These are phyloP conservation scores for Tubosaeta brunneosetosa DNA, from an alignment of 768 basidiomycete genomes.

Conservation along the genomic window DNA sequence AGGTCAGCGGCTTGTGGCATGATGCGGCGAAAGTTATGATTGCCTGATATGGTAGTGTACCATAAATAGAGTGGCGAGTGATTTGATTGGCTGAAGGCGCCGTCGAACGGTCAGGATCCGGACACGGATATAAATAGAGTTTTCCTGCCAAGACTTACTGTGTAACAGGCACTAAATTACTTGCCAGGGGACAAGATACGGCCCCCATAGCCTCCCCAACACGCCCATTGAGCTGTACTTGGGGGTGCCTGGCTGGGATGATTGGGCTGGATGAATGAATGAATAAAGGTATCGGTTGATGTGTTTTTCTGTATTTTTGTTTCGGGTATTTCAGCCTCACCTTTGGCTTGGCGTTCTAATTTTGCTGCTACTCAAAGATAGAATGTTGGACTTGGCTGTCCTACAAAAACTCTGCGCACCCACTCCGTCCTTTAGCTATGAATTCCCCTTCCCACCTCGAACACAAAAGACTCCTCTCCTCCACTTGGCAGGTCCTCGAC, in stretches of 20 bases:
- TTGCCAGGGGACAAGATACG: background rate
- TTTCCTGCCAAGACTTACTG: constrained; percentile 27
- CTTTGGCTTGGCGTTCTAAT: constrained; percentile 43
- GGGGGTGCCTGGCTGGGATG: background rate
- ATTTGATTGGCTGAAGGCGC: constrained; percentile 22
- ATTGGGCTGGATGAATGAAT: background rate
- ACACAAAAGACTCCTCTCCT: constrained; percentile 34
- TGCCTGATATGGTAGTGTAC: constrained; percentile 10
- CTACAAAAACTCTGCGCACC: constrained; percentile 36
- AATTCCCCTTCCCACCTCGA: constrained; percentile 18
- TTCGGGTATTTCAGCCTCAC: constrained; percentile 34
- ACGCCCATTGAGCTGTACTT: background rate
- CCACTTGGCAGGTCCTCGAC: constrained; percentile 44
- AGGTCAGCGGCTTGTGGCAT: background rate
- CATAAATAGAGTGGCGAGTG: constrained; percentile 12
- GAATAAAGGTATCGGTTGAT: no score
- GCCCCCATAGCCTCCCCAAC: background rate
- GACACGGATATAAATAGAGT: constrained; percentile 27
- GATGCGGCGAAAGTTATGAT: background rate
- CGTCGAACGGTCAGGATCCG: constrained; percentile 12
- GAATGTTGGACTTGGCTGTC: constrained; percentile 41
- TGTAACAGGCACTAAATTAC: constrained; percentile 25
- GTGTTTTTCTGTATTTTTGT: constrained; percentile 5
- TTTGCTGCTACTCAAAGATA: constrained; percentile 43
- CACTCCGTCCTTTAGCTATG: constrained; percentile 24